These are phyloP conservation scores for Oldenlandia corymbosa DNA, from an alignment of 257 asterid species.

Conservation along the genomic window DNA sequence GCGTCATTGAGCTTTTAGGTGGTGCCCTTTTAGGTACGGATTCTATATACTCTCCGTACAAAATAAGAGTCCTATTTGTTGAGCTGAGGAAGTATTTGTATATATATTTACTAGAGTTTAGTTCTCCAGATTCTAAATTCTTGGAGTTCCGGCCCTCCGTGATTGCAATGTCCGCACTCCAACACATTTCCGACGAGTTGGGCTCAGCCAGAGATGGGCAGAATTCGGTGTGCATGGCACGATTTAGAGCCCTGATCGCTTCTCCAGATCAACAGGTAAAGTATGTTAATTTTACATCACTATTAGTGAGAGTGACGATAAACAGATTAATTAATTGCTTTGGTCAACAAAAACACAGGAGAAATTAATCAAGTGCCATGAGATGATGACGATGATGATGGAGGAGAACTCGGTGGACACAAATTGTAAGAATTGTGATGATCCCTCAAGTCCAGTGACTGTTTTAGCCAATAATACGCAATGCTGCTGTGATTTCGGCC, in stretches of 20 bases:
- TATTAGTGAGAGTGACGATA: too few relatives aligned
- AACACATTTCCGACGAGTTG: slow-evolving; percentile 21
- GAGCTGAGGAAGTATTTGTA: too few relatives aligned
- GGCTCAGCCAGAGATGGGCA: slow-evolving; percentile 3
- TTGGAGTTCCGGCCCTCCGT: slow-evolving; percentile 50
- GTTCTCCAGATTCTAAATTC: slow-evolving; percentile 38
- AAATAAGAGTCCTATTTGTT: too few relatives aligned
- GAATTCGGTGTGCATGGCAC: slow-evolving; percentile 9
- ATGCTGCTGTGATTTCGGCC: slow-evolving; percentile 11
- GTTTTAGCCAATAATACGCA: slow-evolving; percentile 35
- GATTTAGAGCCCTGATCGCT: slow-evolving; percentile 28
- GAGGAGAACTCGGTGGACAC: slow-evolving; percentile 6
- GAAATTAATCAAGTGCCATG: slow-evolving; percentile 41
- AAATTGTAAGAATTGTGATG: neutral
- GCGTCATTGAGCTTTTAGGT: slow-evolving; percentile 36
- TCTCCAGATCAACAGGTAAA: slow-evolving; percentile 45
- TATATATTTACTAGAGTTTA: neutral
- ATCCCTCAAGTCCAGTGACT: slow-evolving; percentile 59
- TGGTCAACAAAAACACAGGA: too few relatives aligned
- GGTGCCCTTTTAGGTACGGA: slow-evolving; percentile 48
- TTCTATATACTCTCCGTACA: too few relatives aligned
- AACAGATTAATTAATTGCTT: too few relatives aligned
- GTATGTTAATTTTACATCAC: too few relatives aligned
- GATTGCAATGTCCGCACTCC: slow-evolving; percentile 43
- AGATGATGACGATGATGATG: slow-evolving; percentile 26